Evolutionary conservation across 1,284 basidiomycete species (phyloP), one percentile per base, ranked within the genome.

Genomic region (Boletus albobrunnescens): DNA sequence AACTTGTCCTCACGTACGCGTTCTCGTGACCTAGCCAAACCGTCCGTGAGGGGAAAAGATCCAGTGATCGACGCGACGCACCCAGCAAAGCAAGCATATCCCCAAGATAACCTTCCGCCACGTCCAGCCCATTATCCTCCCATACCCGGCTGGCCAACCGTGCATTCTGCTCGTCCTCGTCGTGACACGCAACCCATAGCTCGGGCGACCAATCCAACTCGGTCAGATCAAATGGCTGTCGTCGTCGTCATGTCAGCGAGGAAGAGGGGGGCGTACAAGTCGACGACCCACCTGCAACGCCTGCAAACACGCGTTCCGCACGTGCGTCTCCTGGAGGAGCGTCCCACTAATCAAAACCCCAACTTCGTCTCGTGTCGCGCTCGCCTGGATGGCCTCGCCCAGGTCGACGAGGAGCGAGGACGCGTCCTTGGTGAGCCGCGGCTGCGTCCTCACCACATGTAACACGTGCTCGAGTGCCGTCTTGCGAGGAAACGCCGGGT

Each of bases 121-220:
- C 82, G 60, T 98, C 93, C 30, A 99, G 69, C 11, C 91, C 94
- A 58, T 99, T 99, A 59, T 99, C 96, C 49, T 96, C 94, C 95
- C 94, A 99, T 11, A 94, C 67, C 58, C 87, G 83, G 23, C 74
- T 72, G 8, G 94, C 94, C 32, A 98, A 72, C 36, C 86, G 76
- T 0, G 85, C 84, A 56, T 96, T 97, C 61, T 95, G 91, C 56
- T 93, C 91, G 63, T 99, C 95, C 6, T 81, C 80, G 54, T 99
- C 96, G 58, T 98, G 92, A 52, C 81, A 86, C 3, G 90, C 89
- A 31, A 98, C 79, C 84, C 91, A 94, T 1, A 99, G 69, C 64
- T 91, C 84, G 1, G 89, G 79, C 6, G 87, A 91, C 86, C 94
- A 99, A 52, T 95, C 94, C 35, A 93, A 67, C 44, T 98, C 94